Base-by-base conservation (phyloP, 129 eudicot genomes). In the Apium graveolens region DNA sequence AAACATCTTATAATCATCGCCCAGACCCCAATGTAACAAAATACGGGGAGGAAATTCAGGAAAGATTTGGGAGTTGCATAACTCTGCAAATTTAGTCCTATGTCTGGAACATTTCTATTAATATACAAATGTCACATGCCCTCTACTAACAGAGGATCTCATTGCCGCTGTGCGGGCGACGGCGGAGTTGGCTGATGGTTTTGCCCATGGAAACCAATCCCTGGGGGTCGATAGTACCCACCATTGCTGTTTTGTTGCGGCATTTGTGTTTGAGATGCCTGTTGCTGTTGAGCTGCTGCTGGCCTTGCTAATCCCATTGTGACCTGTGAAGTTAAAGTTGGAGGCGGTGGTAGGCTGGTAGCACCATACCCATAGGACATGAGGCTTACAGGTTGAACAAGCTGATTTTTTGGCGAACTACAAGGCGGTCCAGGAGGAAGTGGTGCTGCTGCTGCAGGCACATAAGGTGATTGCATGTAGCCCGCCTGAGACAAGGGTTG, bases 181-280 rank as follows among this genome's bases (percentile, higher is more conserved):
- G 96, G 91, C 6, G 97, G 86, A 5, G 93, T 70, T 26, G 96
- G 86, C 85, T 91, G 98, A 83, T 87, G 88, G 69, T 74, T 82
- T 76, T 90, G 90, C 77, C 96, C 93, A 45, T 91, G 87, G 70
- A 91, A 88, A 20, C 97, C 97, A 44, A 94, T 86, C 60, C 97
- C 97, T 0, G 91, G 91, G 12, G 92, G 96, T 80, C 97, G 81
- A 62, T 91, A 91, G 60, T 85, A 88, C 17, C 97, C 98, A 16
- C 96, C 85, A 70, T 75, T 78, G 9, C 68, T 29, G 21, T 73
- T 65, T n/a, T 85, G 89, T 46, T 85, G 90, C 21, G 78, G 86
- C 34, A 20, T 26, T 57, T 80, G 86, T 12, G n/a, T 27, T 66
- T 78, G 96, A 45, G 62, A 85, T 32, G 83, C 89, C 80, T 79